These are phyloP conservation scores for Trichophyton equinum DNA, from an alignment of 2,329 filamentous ascomycete species.

Conservation along the genomic window DNA sequence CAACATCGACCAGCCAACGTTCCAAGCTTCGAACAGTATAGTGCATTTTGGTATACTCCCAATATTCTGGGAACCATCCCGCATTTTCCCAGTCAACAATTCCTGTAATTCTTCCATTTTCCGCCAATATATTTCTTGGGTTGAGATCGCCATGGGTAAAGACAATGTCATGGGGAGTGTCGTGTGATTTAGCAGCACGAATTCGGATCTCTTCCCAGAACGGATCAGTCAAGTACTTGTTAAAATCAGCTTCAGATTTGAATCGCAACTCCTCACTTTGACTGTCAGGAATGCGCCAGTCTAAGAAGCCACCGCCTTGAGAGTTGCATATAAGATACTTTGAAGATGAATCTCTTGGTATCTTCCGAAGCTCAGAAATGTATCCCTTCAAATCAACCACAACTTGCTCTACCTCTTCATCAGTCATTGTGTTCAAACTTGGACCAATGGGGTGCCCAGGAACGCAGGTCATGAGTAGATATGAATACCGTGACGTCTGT, in stretches of 20 bases:
- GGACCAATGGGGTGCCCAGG: slow-evolving; percentile 12
- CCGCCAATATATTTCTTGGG: slow-evolving; percentile 20
- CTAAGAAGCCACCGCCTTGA: slow-evolving; percentile 9
- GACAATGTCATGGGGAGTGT: slow-evolving; percentile 16
- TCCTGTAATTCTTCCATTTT: slow-evolving; percentile 17
- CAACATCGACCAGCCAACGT: slow-evolving; percentile 12
- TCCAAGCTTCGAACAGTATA: slow-evolving; percentile 9
- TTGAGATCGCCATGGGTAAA: slow-evolving; percentile 22
- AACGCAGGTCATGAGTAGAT: slow-evolving; percentile 14
- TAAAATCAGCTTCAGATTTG: slow-evolving; percentile 11
- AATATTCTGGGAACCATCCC: slow-evolving; percentile 22
- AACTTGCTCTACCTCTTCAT: slow-evolving; percentile 10
- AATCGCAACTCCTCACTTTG: slow-evolving; percentile 12
- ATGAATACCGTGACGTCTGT: slow-evolving; percentile 3
- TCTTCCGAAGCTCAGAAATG: slow-evolving; percentile 8
- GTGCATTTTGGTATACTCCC: slow-evolving; percentile 20
- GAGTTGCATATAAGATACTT: slow-evolving; percentile 12
- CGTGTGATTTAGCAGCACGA: slow-evolving; percentile 9
- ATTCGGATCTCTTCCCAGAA: slow-evolving; percentile 9
- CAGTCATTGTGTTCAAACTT: slow-evolving; percentile 10
- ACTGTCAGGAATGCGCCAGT: slow-evolving; percentile 12
- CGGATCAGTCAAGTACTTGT: slow-evolving; percentile 11
- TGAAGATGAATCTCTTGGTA: not conserved
- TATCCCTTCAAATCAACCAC: slow-evolving; percentile 11
- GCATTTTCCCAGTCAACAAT: slow-evolving; percentile 22